Base-by-base conservation (phyloP, 768 basidiomycete genomes). In the Pleurotus tuoliensis region DNA sequence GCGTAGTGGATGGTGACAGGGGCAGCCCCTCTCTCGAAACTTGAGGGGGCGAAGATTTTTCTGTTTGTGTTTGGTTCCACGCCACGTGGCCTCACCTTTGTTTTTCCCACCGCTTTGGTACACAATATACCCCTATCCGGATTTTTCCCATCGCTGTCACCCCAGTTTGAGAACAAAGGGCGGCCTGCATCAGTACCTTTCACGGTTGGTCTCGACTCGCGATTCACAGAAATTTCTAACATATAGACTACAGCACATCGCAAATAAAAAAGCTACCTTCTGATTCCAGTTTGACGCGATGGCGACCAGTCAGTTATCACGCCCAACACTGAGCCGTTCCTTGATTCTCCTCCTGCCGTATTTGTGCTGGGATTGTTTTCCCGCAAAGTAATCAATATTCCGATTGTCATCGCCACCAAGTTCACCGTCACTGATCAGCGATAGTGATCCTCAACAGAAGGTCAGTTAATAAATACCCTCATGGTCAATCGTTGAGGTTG, bases 1-100 rank as follows among this genome's bases (percentile, higher is more conserved):
- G 38, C 22, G 27, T 41, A 38, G 51, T 53, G 51, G 51, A 38
- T 40, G 51, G 18, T 53, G 48, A 53, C 51, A 53, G 51, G 51
- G 51, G 51, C 51, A 18, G 39, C 51, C 51, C 51, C 51, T 53
- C 51, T 53, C 39, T 30, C 7, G 18, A 40, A 24, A 22, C 51
- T 53, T 24, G 51, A 39, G 39, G 16, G 30, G 30, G 30, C 22
- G 39, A 53, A 53, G 38, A 53, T 53, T 53, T 53, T 53, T 53
- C 37, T 53, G 51, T 53, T 53, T 53, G 39, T 41, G 12, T 41
- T 53, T 53, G 37, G 51, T 53, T 53, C 39, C 27, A 38, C 41
- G 39, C 51, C 51, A 53, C 51, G 51, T 53, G 51, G 30, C 37
- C 15, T 41, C 20, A 1, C 7, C 15, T 50, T 50, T 50, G 20